Conservation (phyloP, 805 yeast genomes). For the Teunomyces tritomae region DNA sequence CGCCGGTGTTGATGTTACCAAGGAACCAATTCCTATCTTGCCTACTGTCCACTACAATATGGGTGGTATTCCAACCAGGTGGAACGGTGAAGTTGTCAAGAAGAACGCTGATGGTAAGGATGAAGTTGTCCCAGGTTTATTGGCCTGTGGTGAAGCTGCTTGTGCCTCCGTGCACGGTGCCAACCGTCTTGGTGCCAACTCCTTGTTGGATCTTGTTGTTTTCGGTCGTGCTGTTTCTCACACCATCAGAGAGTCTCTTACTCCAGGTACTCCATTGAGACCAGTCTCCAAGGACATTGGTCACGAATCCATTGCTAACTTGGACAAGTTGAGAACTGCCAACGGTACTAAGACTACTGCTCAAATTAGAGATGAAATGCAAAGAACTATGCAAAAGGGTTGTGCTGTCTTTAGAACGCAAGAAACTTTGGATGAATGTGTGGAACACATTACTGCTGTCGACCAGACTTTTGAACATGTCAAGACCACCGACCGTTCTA, state of each 20-base stretch:
- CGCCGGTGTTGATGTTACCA: slow-evolving; percentile 99
- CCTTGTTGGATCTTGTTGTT: slow-evolving; percentile 91
- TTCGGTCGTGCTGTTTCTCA: slow-evolving; percentile 98
- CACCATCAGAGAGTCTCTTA: slow-evolving; percentile 78
- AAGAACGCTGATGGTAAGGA: slow-evolving; percentile 86
- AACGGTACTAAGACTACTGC: slow-evolving; percentile 82
- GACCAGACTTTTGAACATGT: slow-evolving; percentile 73
- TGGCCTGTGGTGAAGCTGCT: slow-evolving; percentile 98
- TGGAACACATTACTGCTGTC: slow-evolving; percentile 66
- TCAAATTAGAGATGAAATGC: slow-evolving; percentile 88
- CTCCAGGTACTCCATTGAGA: slow-evolving; percentile 86
- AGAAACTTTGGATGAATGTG: slow-evolving; percentile 90
- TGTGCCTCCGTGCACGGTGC: slow-evolving; percentile 99
- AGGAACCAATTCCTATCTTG: slow-evolving; percentile 97
- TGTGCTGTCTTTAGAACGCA: slow-evolving; percentile 97
- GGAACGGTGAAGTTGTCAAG: slow-evolving; percentile 92
- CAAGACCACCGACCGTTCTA: slow-evolving; percentile 89
- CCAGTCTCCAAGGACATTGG: slow-evolving; percentile 86
- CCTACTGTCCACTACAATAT: slow-evolving; percentile 99
- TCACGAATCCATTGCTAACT: slow-evolving; percentile 82
- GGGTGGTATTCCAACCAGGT: slow-evolving; percentile 99
- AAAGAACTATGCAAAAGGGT: slow-evolving; percentile 92
- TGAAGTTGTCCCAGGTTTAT: slow-evolving; percentile 84
- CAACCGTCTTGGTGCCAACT: slow-evolving; percentile 98
- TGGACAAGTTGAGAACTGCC: slow-evolving; percentile 85